Evolutionary conservation across 2,329 filamentous ascomycete species (phyloP).

Genomic region (Pochonia chlamydosporia): DNA sequence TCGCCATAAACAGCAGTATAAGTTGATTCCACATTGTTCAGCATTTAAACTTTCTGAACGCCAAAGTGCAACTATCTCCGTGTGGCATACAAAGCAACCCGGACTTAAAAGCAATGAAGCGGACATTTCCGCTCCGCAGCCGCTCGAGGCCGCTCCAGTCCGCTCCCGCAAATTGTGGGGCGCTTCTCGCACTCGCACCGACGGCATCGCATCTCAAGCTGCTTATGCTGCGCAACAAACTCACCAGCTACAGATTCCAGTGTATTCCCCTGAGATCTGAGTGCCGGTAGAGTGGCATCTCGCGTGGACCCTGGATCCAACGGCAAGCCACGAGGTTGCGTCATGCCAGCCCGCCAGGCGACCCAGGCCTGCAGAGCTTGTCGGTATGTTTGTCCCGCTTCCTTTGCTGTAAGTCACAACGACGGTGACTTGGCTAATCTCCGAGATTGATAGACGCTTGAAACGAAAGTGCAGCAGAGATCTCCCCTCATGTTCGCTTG

Average conservation of each 20-base stretch:
- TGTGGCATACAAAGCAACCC: no score
- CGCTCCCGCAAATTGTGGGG: neutral
- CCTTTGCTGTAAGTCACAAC: neutral
- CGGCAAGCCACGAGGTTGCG: neutral
- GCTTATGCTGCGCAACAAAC: no score
- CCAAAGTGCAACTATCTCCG: neutral
- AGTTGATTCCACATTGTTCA: no score
- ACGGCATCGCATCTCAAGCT: no score
- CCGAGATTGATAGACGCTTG: conserved; percentile 9
- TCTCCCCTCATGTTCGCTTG: conserved; percentile 13
- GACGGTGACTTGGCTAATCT: neutral
- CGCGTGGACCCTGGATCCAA: no score
- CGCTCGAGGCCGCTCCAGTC: neutral
- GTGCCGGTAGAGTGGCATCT: no score
- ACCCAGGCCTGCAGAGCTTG: neutral
- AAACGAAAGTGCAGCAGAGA: conserved; percentile 15
- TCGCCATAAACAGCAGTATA: no score
- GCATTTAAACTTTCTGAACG: no score
- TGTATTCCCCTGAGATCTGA: no score
- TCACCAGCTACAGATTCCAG: no score
- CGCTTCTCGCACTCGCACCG: neutral
- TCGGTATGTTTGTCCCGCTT: neutral
- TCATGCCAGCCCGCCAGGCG: neutral
- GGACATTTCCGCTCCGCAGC: neutral
- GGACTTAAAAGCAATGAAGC: neutral